Base-by-base conservation (phyloP, 2,329 filamentous ascomycete genomes). In the Arthrobotrys sphaeroides region DNA sequence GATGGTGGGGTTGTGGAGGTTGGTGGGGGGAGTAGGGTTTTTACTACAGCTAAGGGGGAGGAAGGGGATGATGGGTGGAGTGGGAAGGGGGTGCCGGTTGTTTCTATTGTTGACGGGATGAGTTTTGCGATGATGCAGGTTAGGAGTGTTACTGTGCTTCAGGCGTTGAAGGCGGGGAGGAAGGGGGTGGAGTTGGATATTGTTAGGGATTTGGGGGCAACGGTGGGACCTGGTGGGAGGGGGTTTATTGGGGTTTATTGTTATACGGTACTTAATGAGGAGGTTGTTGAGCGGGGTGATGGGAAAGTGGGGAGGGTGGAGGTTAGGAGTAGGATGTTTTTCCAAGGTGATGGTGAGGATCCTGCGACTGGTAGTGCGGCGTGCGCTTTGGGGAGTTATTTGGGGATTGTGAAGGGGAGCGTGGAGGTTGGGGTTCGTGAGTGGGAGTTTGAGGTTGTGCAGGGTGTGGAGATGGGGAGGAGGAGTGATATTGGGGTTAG, bases 91-190 rank as follows among this genome's bases (percentile, higher is more conserved):
- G 84, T 85, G 6, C 85, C 86, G 12, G 79, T 88, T 16, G 85
- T 89, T 67, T 89, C 87, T 77, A 87, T 93, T 49, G 90, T 93
- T 36, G 88, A 88, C 47, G 91, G 91, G 53, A 90, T 94, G 89
- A 88, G 87, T 0, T 93, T 93, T 81, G 82, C 88, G n/a, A 85
- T 92, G 31, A 84, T 91, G 12, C 83, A 87, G 78, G 84, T 95
- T 20, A 84, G 87, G 0, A 85, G 85, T 64, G 82, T 92, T 7
- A 88, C 88, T 28, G 85, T 86, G 5, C 84, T 94, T 16, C 85
- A 83, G 3, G 78, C 82, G 10, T 31, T 78, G n/a, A 47, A 36
- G 16, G 20, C 45, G 0, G 66, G 64, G 5, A 38, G 49, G 18
- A 62, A 60, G 22, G 42, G 70, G 22, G 20, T 69, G 51, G 45